A percentile compares a stretch with the other conserved stretches of the same genome.
These are phyloP conservation scores for Cladosporium sp. DNA, from an alignment of 2,329 filamentous ascomycete species.

Conservation along the genomic window DNA sequence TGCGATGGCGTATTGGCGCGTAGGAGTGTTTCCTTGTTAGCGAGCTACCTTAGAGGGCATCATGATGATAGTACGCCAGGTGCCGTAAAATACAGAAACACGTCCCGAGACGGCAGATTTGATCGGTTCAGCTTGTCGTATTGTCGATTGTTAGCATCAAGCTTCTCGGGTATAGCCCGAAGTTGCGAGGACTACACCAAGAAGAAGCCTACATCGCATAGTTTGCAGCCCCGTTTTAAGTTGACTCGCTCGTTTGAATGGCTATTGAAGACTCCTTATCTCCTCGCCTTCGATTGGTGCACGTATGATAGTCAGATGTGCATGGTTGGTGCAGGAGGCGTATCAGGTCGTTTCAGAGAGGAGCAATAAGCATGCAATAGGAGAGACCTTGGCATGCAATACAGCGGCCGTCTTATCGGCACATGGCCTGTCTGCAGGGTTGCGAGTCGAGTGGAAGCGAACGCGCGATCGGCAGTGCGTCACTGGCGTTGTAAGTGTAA, in stretches of 20 bases:
- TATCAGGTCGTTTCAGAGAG: slow-evolving; percentile 3
- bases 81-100: slow-evolving; percentile 6
- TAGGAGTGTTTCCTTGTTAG: not conserved
- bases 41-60: not conserved
- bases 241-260: not conserved
- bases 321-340: not conserved
- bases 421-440: slow-evolving; percentile 13
- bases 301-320: not conserved
- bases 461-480: slow-evolving; percentile 5
- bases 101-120: not conserved
- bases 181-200: not conserved
- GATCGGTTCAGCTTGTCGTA: not conserved
- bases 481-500: not conserved
- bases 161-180: not conserved
- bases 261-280: not conserved
- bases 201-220: not conserved
- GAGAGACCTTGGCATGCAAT: slow-evolving; percentile 3
- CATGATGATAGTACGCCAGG: not conserved
- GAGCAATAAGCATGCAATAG: slow-evolving; percentile 11
- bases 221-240: not conserved
- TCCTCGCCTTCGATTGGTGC: not conserved
- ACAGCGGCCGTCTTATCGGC: not conserved
- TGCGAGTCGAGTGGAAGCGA: not conserved
- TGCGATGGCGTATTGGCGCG: slow-evolving; percentile 15
- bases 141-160: not conserved